Percentiles rank a stretch among this genome's conserved stretches.
Evolutionary conservation across 495 filamentous ascomycete genomes (phyloP).

Genomic region (Amorphotheca resinae): DNA sequence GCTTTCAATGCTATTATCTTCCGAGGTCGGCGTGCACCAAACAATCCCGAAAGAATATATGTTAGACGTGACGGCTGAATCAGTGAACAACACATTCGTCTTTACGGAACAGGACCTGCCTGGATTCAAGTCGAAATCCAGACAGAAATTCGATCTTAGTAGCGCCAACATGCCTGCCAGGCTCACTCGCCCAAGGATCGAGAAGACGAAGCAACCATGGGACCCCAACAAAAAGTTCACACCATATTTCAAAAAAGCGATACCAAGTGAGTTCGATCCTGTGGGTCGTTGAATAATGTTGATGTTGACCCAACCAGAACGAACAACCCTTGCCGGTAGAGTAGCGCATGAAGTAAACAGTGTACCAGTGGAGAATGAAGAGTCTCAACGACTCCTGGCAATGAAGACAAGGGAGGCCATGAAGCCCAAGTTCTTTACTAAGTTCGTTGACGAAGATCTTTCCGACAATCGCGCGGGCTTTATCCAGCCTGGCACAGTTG

Average conservation of each 20-base stretch:
- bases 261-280: slow-evolving; percentile 55
- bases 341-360: slow-evolving; percentile 68
- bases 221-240: slow-evolving; percentile 49
- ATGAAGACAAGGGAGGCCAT: slow-evolving; percentile 48
- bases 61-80: slow-evolving; percentile 49
- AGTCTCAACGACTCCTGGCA: slow-evolving; percentile 50
- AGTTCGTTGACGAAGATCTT: slow-evolving; percentile 32
- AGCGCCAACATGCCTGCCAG: slow-evolving; percentile 38
- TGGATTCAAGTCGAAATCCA: slow-evolving; percentile 52
- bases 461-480: slow-evolving; percentile 23
- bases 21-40: slow-evolving; percentile 43
- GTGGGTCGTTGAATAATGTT: neutral
- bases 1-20: slow-evolving; percentile 39
- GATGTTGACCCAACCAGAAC: slow-evolving; percentile 28
- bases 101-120: slow-evolving; percentile 89
- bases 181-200: slow-evolving; percentile 29
- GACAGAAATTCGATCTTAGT: slow-evolving; percentile 33
- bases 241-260: slow-evolving; percentile 61
- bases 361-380: slow-evolving; percentile 60
- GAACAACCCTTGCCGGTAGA: slow-evolving; percentile 62
- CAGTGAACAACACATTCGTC: slow-evolving; percentile 67
- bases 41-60: slow-evolving; percentile 73
- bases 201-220: slow-evolving; percentile 26
- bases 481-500: slow-evolving; percentile 38
- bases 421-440: slow-evolving; percentile 44